These are phyloP conservation scores for Cynara cardunculus DNA, from an alignment of 129 eudicot genomes.

Conservation along the genomic window DNA sequence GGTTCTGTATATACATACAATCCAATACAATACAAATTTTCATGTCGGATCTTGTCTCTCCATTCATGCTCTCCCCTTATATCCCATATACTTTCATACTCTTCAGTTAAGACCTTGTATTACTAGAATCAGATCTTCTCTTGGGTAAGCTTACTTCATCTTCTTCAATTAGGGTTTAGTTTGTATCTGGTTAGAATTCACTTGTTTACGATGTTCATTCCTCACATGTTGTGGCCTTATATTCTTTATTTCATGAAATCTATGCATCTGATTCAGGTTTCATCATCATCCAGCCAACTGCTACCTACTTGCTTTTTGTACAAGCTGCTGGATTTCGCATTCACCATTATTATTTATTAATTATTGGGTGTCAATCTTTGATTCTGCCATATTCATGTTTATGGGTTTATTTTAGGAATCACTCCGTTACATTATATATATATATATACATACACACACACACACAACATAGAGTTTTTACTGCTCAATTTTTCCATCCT, in stretches of 20 bases:
- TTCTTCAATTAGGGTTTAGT: conserved; percentile 5
- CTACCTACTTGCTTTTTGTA: not conserved
- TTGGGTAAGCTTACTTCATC: conserved; percentile 16
- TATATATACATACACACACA: too few species aligned
- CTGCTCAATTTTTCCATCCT: not conserved
- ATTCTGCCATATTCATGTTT: not conserved
- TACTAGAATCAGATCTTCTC: not conserved
- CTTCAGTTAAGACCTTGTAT: not conserved
- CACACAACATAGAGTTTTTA: not conserved
- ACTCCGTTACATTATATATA: too few species aligned
- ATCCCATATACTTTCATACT: not conserved
- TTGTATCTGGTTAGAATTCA: not conserved
- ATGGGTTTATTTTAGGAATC: conserved; percentile 1
- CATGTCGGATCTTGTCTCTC: conserved; percentile 33
- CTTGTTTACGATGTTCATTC: not conserved
- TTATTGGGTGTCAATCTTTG: not conserved
- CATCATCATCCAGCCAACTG: not conserved
- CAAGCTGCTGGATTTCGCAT: not conserved
- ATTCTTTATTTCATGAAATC: not conserved
- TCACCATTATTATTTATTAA: not conserved
- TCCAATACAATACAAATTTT: conserved; percentile 3
- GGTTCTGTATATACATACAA: too few species aligned
- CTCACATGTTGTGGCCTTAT: not conserved
- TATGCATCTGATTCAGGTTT: not conserved
- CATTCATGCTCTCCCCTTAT: not conserved